Evolutionary conservation across 805 yeast species (phyloP), one percentile per base, ranked within the genome.

Genomic region (Ogataea salicorniae): DNA sequence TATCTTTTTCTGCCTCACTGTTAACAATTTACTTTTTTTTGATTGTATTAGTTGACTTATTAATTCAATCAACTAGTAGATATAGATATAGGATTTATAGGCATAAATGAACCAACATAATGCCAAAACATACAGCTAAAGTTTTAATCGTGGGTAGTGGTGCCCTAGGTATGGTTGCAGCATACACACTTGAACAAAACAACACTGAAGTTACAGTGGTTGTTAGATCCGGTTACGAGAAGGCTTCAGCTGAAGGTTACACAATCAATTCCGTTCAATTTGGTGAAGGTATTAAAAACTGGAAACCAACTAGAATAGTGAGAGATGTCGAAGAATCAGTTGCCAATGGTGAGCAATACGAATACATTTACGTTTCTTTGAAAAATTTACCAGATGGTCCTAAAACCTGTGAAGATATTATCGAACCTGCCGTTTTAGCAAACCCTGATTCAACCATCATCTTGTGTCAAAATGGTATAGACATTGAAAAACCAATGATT

Each of bases 81-180:
- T 26, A 26, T 26, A 26, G 29, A 26, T 8, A 26, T 26, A 26
- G 29, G 4, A 26, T 7, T 26, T 26, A 26, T 9, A 26, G 31
- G 9, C 13, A 9, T 4, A 20, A 20, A 20, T 20, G 4, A 26
- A 26, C 29, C 20, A 33, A 40, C 13, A 13, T 23, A 22, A 40
- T 34, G 18, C 18, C 17, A 22, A 11, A 14, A 6, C 34, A 22
- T 18, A 14, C 9, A 41, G 34, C 34, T 14, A 34, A 69, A 47
- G 81, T 82, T 5, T 68, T 87, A n/a, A 69, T 87, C 11, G 74
- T 87, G 33, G 96, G 96, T 5, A 76, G 87, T 5, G 96, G 95
- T 6, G 95, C 95, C 17, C 87, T 88, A 3, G 96, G 96, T 20
- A 72, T 86, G 6, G 79, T 87, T n/a, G 81, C 84, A 2, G 87